Evolutionary conservation across 2,329 filamentous ascomycete species (phyloP).

Genomic region (Allantophomopsis lycopodina): DNA sequence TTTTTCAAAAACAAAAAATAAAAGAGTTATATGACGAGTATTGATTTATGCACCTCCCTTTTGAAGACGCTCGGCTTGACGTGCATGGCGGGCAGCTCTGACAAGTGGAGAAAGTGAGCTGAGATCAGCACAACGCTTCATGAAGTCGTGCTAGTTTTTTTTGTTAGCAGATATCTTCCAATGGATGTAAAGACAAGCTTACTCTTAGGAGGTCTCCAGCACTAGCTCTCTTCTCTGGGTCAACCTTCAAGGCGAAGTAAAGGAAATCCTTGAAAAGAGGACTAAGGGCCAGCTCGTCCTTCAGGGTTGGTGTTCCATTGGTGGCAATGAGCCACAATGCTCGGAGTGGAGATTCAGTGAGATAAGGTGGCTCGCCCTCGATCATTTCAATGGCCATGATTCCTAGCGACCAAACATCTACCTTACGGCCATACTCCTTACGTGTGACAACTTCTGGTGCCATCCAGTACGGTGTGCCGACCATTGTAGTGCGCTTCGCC

Average conservation of each 20-base stretch:
- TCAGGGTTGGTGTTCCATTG: conserved; percentile 88
- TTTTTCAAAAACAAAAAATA: too few relatives aligned
- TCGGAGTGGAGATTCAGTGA: conserved; percentile 86
- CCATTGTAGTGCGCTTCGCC: conserved; percentile 97
- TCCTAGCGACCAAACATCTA: conserved; percentile 95
- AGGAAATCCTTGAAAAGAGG: conserved; percentile 83
- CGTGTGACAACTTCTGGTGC: conserved; percentile 93
- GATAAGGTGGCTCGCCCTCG: conserved; percentile 91
- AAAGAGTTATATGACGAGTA: too few relatives aligned
- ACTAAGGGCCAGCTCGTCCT: conserved; percentile 76
- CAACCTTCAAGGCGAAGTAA: conserved; percentile 85
- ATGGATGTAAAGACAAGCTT: conserved; percentile 24
- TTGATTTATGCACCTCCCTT: conserved; percentile 28
- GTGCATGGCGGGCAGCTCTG: conserved; percentile 68
- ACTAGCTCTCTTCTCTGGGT: conserved; percentile 91
- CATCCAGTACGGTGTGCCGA: conserved; percentile 99
- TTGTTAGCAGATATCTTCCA: conserved; percentile 11
- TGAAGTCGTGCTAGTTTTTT: conserved; percentile 57
- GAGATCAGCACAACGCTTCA: conserved; percentile 62
- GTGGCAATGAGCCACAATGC: conserved; percentile 95
- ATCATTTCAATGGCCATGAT: conserved; percentile 99
- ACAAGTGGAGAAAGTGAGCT: conserved; percentile 76
- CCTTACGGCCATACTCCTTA: conserved; percentile 96
- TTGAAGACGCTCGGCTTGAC: conserved; percentile 71
- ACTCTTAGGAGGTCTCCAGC: conserved; percentile 89